Evolutionary conservation across 177 flowering plant species (phyloP), one percentile per base, ranked within the genome.

Genomic region (Telopea speciosissima): DNA sequence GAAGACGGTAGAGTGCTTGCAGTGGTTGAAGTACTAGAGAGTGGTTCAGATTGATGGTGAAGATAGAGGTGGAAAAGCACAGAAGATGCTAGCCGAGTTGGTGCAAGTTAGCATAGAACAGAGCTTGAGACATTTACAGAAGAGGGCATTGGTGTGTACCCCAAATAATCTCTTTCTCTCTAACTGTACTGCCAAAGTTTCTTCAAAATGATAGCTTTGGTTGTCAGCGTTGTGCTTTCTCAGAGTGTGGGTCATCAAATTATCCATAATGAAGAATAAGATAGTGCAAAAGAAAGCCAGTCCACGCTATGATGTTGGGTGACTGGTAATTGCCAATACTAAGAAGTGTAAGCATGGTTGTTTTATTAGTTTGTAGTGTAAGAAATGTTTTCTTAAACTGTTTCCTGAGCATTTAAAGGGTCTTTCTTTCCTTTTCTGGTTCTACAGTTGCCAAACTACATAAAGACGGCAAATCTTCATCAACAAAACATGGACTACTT

Each of bases 21-120:
- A 22, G 86, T 93, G 16, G 89, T 93, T 19, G 98, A 93, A 74
- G 86, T 88, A 13, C 86, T 93, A 1, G 98, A 93, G 70, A 82
- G 83, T 67, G 98, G 98, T 21, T 84, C 92, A 86, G 68, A 87
- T 94, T 31, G 94, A 90, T n/a, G 90, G 87, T 16, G 96, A 87
- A 28, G 98, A 90, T 54, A 88, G 88, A 74, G 78, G 83, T 9
- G 85, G 83, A 3, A 92, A 90, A 60, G 97, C 98, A 11, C 88
- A 86, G 80, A 88, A 89, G 80, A 90, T 94, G 96, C 82, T 94
- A 19, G 86, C 96, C 0, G 98, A 94, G 79, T 92, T 94, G 98
- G 96, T 94, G 56, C 95, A 89, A 76, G 93, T 90, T 56, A 94
- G 98, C 83, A 94, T 92, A 97, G 97, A 94, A 58, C 90, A 89